Conservation (phyloP, 2,329 filamentous ascomycete genomes). For the Aspergillus melleus region DNA sequence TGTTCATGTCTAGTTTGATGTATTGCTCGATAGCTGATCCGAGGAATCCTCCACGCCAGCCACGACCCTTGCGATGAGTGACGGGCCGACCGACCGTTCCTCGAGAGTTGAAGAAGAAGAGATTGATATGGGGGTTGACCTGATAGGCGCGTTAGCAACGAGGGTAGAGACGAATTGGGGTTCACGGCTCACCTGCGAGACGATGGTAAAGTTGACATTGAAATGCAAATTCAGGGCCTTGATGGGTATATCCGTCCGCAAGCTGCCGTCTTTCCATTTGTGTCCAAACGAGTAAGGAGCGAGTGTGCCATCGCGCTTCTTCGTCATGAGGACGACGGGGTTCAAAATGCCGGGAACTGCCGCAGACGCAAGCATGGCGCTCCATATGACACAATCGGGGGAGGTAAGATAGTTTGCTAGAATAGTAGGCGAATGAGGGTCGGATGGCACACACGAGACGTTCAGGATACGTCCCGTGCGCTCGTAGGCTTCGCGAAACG, state of each 20-base stretch:
- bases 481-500: slow-evolving; percentile 92
- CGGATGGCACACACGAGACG: slow-evolving; percentile 91
- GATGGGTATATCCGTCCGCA: slow-evolving; percentile 93
- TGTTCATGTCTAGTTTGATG: slow-evolving; percentile 92
- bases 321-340: slow-evolving; percentile 90
- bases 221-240: slow-evolving; percentile 94
- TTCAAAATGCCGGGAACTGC: slow-evolving; percentile 96
- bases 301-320: slow-evolving; percentile 72
- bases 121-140: slow-evolving; percentile 96
- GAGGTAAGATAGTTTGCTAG: slow-evolving; percentile 93
- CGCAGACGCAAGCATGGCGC: slow-evolving; percentile 88
- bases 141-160: slow-evolving; percentile 47
- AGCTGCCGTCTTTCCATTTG: slow-evolving; percentile 97
- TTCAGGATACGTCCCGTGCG: slow-evolving; percentile 93
- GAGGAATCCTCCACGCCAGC: slow-evolving; percentile 94
- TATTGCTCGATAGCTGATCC: slow-evolving; percentile 92
- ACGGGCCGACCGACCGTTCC: slow-evolving; percentile 91
- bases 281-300: slow-evolving; percentile 94
- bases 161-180: too few relatives aligned
- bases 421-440: slow-evolving; percentile 89
- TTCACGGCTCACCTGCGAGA: slow-evolving; percentile 52
- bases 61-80: slow-evolving; percentile 86
- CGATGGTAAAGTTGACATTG: slow-evolving; percentile 97
- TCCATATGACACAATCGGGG: slow-evolving; percentile 98
- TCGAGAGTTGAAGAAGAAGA: slow-evolving; percentile 97